These are phyloP conservation scores for Abrus pulchellus DNA, from an alignment of 306 rosid species.

Conservation along the genomic window DNA sequence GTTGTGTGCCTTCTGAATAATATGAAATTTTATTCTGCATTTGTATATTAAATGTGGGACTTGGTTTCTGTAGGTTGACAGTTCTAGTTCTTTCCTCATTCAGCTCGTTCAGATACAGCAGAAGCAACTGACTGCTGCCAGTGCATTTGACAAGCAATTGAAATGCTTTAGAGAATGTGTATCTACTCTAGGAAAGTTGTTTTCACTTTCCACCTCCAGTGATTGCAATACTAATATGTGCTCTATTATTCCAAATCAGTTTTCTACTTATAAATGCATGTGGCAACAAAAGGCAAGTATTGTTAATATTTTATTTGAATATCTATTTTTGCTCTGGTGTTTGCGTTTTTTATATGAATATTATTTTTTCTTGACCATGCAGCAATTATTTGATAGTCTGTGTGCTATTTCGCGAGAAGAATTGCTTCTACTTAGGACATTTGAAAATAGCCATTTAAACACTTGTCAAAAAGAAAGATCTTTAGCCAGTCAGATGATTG, in stretches of 20 bases:
- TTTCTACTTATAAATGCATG: constrained; percentile 68
- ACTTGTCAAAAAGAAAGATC: constrained; percentile 65
- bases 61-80: constrained; percentile 66
- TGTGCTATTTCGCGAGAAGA: constrained; percentile 63
- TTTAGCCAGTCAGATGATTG: constrained; percentile 58
- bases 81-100: constrained; percentile 69
- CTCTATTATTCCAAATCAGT: constrained; percentile 63
- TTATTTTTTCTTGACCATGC: constrained; percentile 51
- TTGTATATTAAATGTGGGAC: constrained; percentile 7
- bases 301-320: constrained; percentile 4
- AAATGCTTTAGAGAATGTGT: constrained; percentile 62
- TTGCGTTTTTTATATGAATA: constrained; percentile 14
- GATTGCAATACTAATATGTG: constrained; percentile 47
- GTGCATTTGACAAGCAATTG: constrained; percentile 70
- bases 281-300: constrained; percentile 87
- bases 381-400: constrained; percentile 82
- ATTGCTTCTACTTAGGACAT: constrained; percentile 68
- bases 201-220: constrained; percentile 52
- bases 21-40: background rate
- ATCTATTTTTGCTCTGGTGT: constrained; percentile 29
- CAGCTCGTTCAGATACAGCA: constrained; percentile 79
- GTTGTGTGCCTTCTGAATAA: background rate
- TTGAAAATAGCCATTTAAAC: constrained; percentile 63
- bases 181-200: constrained; percentile 66
- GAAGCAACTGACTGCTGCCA: constrained; percentile 71